Evolutionary conservation across 2,329 filamentous ascomycete species (phyloP).

Genomic region (Fusarium paranaense): DNA sequence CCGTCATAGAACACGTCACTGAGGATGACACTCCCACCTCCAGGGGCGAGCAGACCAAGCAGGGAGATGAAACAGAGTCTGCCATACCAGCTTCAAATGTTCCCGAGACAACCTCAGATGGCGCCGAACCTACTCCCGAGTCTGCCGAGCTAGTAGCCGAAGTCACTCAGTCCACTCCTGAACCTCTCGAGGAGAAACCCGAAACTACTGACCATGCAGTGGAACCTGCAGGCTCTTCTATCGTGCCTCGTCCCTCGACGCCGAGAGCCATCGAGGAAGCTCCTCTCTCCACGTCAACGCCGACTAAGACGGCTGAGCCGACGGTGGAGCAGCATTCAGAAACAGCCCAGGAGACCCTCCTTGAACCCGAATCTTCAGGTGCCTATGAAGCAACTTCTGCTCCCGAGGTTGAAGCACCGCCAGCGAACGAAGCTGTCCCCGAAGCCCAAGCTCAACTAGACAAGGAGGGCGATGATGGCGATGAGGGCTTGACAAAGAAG

Average conservation of each 20-base stretch:
- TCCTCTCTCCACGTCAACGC: background rate
- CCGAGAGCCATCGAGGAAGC: background rate
- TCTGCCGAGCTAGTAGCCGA: background rate
- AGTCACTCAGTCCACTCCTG: background rate
- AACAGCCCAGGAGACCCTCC: background rate
- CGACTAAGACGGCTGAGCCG: background rate
- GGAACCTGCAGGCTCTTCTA: background rate
- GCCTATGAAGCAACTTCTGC: background rate
- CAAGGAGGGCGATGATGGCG: background rate
- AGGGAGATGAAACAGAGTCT: background rate
- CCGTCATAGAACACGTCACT: background rate
- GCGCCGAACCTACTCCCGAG: background rate
- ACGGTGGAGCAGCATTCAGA: background rate
- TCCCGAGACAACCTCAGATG: background rate
- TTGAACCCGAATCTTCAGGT: background rate
- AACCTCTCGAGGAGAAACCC: background rate
- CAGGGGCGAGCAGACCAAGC: background rate
- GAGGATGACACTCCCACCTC: background rate
- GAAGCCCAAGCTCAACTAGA: background rate
- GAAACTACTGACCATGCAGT: background rate
- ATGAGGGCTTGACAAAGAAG: background rate
- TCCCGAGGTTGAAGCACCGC: background rate
- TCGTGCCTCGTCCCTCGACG: background rate
- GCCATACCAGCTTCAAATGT: background rate
- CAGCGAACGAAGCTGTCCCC: background rate